phyloP scores from a whole-genome alignment of 1,284 basidiomycete species.

The Austropuccinia psidii region DNA sequence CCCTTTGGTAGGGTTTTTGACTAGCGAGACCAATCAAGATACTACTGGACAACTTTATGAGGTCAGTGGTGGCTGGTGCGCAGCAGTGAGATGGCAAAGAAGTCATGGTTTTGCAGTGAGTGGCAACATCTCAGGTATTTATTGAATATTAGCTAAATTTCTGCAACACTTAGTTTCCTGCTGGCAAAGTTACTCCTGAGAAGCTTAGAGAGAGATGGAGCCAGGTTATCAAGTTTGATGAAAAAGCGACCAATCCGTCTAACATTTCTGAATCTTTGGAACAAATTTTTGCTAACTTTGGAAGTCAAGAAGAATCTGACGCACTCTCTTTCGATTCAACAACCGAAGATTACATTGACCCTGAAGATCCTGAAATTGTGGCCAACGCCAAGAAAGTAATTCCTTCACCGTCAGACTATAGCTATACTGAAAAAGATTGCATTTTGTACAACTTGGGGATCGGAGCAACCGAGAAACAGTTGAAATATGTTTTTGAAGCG shows the following conservation, averaged over 20 bases:
- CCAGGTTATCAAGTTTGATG: slow-evolving; percentile 71
- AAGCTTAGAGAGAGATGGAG: slow-evolving; percentile 69
- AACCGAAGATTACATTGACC: slow-evolving; percentile 57
- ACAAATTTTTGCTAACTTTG: slow-evolving; percentile 69
- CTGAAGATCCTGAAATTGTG: slow-evolving; percentile 77
- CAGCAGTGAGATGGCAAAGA: slow-evolving; percentile 87
- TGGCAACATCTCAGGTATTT: background rate
- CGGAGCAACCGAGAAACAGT: slow-evolving; percentile 86
- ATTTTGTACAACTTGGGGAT: slow-evolving; percentile 93
- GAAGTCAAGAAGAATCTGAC: slow-evolving; percentile 53
- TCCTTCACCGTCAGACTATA: slow-evolving; percentile 58
- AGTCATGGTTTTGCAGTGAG: slow-evolving; percentile 58
- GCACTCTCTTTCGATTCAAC: slow-evolving; percentile 38
- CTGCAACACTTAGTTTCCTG: slow-evolving; percentile 64
- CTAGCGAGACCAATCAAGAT: slow-evolving; percentile 68
- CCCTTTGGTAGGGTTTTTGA: slow-evolving; percentile 81
- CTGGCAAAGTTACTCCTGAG: slow-evolving; percentile 70
- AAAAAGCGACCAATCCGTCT: slow-evolving; percentile 62
- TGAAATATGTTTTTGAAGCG: slow-evolving; percentile 85
- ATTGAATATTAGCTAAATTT: slow-evolving; percentile 12
- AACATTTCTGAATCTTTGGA: slow-evolving; percentile 56
- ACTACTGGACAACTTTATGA: slow-evolving; percentile 77
- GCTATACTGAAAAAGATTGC: slow-evolving; percentile 79
- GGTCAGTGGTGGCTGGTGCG: slow-evolving; percentile 84
- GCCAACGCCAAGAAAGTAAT: slow-evolving; percentile 66